Evolutionary conservation across 2,329 filamentous ascomycete species (phyloP).

Genomic region (Colletotrichum theobromicola): DNA sequence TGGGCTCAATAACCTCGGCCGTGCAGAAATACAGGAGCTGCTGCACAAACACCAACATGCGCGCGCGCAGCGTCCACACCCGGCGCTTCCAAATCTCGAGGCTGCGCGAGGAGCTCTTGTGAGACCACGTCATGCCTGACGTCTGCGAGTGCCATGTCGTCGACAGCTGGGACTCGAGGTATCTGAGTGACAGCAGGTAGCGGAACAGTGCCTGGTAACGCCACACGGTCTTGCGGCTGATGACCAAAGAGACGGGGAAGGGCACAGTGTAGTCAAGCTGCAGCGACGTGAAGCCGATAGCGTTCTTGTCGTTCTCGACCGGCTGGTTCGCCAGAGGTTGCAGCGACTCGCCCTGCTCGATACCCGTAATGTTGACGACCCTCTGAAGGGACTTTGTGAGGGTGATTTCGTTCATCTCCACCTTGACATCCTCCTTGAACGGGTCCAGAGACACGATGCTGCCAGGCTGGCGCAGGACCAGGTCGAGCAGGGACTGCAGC

Average conservation of each 20-base stretch:
- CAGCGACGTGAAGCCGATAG: slow-evolving; percentile 88
- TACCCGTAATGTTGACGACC: slow-evolving; percentile 94
- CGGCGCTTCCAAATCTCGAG: slow-evolving; percentile 92
- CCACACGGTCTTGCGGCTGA: slow-evolving; percentile 95
- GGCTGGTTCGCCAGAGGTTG: slow-evolving; percentile 72
- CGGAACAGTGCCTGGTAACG: slow-evolving; percentile 96
- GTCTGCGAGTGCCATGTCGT: slow-evolving; percentile 91
- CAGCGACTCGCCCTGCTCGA: slow-evolving; percentile 87
- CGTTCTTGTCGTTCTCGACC: slow-evolving; percentile 83
- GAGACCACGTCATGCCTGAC: slow-evolving; percentile 80
- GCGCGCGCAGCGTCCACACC: slow-evolving; percentile 87
- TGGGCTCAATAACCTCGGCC: slow-evolving; percentile 95
- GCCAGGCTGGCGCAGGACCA: slow-evolving; percentile 94
- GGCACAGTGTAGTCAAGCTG: slow-evolving; percentile 95
- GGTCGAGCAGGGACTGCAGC: slow-evolving; percentile 91
- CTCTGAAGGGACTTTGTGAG: slow-evolving; percentile 94
- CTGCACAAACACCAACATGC: slow-evolving; percentile 97
- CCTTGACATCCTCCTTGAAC: slow-evolving; percentile 98
- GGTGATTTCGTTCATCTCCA: slow-evolving; percentile 94
- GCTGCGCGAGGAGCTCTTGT: slow-evolving; percentile 73
- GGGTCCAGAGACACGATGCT: slow-evolving; percentile 93
- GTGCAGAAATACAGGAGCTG: slow-evolving; percentile 97
- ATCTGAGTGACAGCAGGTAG: slow-evolving; percentile 86
- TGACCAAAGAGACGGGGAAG: slow-evolving; percentile 93
- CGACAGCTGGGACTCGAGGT: slow-evolving; percentile 87